Conservation (phyloP, 2,329 filamentous ascomycete genomes). For the Aspergillus flavus region DNA sequence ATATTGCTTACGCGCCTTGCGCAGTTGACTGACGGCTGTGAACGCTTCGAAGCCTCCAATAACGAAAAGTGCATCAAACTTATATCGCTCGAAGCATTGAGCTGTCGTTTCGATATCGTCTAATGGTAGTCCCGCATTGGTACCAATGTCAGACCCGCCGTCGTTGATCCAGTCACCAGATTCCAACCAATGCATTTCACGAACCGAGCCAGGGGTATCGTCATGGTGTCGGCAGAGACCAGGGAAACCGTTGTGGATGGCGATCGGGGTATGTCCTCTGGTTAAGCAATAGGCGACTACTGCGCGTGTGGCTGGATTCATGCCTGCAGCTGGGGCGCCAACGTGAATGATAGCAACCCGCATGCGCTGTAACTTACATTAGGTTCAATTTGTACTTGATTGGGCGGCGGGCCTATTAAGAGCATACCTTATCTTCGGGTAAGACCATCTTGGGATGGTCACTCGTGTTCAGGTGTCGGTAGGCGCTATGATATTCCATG, state of each 20-base stretch:
- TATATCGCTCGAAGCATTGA: slow-evolving; percentile 79
- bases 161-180: slow-evolving; percentile 94
- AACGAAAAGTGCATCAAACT: slow-evolving; percentile 88
- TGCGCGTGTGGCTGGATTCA: slow-evolving; percentile 94
- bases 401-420: too few species aligned
- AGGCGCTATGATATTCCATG: slow-evolving; percentile 85
- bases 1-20: slow-evolving; percentile 75
- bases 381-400: not conserved
- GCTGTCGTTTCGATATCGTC: slow-evolving; percentile 86
- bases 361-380: slow-evolving; percentile 67
- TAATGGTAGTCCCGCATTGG: slow-evolving; percentile 87
- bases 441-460: slow-evolving; percentile 70
- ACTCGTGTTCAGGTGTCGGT: slow-evolving; percentile 84
- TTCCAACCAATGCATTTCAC: slow-evolving; percentile 87
- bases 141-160: slow-evolving; percentile 96
- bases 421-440: slow-evolving; percentile 67
- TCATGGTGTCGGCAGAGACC: slow-evolving; percentile 88
- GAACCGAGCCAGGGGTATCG: slow-evolving; percentile 82
- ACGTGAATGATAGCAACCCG: slow-evolving; percentile 95
- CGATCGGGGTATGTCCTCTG: slow-evolving; percentile 87
- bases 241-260: slow-evolving; percentile 95
- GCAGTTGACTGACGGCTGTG: slow-evolving; percentile 84
- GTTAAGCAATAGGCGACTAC: slow-evolving; percentile 91
- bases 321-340: slow-evolving; percentile 92
- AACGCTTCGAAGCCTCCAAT: slow-evolving; percentile 97